A percentile compares a stretch with the other conserved stretches of the same genome.
These are phyloP conservation scores for Cronartium quercuum DNA, from an alignment of 1,284 basidiomycete genomes.

Conservation along the genomic window DNA sequence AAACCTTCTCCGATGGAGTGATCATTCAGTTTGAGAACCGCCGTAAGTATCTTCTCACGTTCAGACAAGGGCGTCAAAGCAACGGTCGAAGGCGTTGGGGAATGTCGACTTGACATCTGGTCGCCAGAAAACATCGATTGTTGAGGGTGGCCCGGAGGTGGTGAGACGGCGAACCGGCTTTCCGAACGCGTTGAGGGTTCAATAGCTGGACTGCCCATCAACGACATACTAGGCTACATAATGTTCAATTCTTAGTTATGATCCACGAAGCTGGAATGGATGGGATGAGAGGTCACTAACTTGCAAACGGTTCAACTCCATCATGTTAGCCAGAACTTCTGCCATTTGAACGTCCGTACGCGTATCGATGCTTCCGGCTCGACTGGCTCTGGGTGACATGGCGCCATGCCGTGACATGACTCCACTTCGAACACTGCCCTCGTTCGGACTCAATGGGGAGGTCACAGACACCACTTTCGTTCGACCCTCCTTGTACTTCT, in stretches of 20 bases:
- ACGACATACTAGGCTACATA: not conserved
- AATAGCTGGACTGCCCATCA: not conserved
- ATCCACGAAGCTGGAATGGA: not conserved
- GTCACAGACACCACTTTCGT: slow-evolving; percentile 1
- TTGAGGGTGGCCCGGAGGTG: not conserved
- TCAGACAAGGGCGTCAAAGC: slow-evolving; percentile 59
- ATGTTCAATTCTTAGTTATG: not conserved
- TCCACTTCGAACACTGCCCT: not conserved
- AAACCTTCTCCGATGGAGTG: slow-evolving; percentile 52
- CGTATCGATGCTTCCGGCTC: not conserved
- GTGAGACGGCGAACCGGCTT: not conserved
- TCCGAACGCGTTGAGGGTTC: not conserved
- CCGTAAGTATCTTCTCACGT: slow-evolving; percentile 65
- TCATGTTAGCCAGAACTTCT: not conserved
- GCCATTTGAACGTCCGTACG: not conserved
- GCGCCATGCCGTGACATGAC: not conserved
- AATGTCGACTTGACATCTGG: slow-evolving; percentile 16
- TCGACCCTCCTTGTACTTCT: slow-evolving; percentile 66
- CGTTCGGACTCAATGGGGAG: not conserved
- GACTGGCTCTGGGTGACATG: not conserved
- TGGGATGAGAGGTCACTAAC: not conserved
- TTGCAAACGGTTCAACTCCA: not conserved
- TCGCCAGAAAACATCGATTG: not conserved
- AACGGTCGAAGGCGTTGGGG: slow-evolving; percentile 14
- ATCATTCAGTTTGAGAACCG: slow-evolving; percentile 56